Evolutionary conservation across 2,329 filamentous ascomycete genomes (phyloP), one percentile per base, ranked within the genome.

Genomic region (Bretziella fagacearum): DNA sequence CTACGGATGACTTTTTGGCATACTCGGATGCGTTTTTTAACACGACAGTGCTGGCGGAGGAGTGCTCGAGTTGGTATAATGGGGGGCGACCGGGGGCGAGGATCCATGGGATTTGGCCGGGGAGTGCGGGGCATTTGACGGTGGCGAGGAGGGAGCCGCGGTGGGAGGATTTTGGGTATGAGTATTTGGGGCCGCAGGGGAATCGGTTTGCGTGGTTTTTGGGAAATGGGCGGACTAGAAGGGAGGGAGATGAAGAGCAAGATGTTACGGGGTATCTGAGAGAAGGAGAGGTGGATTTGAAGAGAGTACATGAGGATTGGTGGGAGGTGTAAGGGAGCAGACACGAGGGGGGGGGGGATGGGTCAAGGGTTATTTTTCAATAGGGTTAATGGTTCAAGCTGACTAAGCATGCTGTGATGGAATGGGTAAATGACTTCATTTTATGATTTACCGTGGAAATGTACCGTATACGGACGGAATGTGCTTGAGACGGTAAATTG

Each of bases 41-140:
- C 0, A 66, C 59, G 18, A 75, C 71, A 0, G 71, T 75, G 1
- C 59, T 79, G 48, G 66, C 68, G 0, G 74, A 79, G 45, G 71
- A 73, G 48, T 84, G 80, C 57, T 75, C 71, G 33, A 79, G 74
- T 0, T 84, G 81, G 81, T 81, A 80, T 50, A 84, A 84, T 51
- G 75, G 79, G 10, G 75, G 74, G 0, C 62, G 62, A 4, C 70
- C 77, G 0, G 79, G 78, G 0, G 70, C 67, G 0, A 63, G 77
- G 3, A 75, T 84, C 20, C 76, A 81, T 52, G 79, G 78, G 0
- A 56, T 81, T 5, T 85, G 79, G 72, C 81, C 80, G 0, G 79
- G 79, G 0, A 80, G 74, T 53, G 77, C 77, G 1, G 65, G 70
- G 0, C 75, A 81, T 54, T 62, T 75, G 26, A 77, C 76, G 2